Evolutionary conservation across 805 yeast species (phyloP), one percentile per base, ranked within the genome.

Genomic region (Candida nanaspora): DNA sequence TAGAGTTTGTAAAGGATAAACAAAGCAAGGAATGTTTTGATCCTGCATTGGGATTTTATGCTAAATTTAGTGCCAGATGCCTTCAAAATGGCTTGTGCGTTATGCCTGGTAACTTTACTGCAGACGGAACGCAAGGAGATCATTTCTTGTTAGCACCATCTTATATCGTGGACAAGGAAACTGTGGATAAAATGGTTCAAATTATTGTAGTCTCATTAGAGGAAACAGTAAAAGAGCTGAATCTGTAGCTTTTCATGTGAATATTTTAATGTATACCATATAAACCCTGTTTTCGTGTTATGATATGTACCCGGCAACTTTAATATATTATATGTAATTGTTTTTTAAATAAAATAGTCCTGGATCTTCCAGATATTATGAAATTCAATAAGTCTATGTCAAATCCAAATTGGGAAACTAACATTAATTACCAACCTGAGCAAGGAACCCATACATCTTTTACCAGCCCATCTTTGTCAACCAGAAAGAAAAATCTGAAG

Each of bases 371-470:
- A n/a, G n/a, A n/a, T n/a, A n/a, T n/a, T n/a, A n/a, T n/a, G n/a
- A n/a, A n/a, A n/a, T n/a, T n/a, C n/a, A n/a, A n/a, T n/a, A n/a
- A n/a, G n/a, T n/a, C n/a, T n/a, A n/a, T n/a, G n/a, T n/a, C n/a
- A n/a, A n/a, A n/a, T n/a, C n/a, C n/a, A n/a, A n/a, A n/a, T n/a
- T n/a, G n/a, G n/a, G n/a, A n/a, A n/a, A n/a, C n/a, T n/a, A n/a
- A n/a, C n/a, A n/a, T n/a, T n/a, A 27, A 14, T 48, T 44, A 61
- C 63, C 65, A 78, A 3, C 79, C 80, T 51, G 73, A 66, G 61
- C 72, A 72, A 6, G 88, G 83, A 20, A 72, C 67, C 85, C 86
- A 80, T 16, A 82, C 63, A 53, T 82, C 87, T 1, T 58, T 68
- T 3, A 80, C 79, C 10, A 46, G 58, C 16, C 69, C 75, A 7